A percentile compares a stretch with the other conserved stretches of the same genome.
phyloP scores from a whole-genome alignment of 163 green algal genomes.

The Scenedesmus sp. region DNA sequence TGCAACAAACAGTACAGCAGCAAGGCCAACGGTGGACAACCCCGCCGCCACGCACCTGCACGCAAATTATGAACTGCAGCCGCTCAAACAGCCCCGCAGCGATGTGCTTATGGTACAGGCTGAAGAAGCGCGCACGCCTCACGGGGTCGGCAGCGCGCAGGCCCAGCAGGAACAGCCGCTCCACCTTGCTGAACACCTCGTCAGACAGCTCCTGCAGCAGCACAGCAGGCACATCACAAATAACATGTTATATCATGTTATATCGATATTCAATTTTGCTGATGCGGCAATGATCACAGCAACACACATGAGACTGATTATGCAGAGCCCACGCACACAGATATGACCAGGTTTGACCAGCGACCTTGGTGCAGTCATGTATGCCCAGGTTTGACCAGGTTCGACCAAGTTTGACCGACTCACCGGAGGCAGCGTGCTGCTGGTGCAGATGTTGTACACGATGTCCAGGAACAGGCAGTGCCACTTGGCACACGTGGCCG shows the following conservation, averaged over 20 bases:
- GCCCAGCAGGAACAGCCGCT: constrained; percentile 91
- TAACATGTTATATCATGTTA: no score
- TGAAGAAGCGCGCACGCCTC: constrained; percentile 86
- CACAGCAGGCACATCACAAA: no score
- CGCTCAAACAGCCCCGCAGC: constrained; percentile 85
- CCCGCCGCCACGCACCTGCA: constrained; percentile 67
- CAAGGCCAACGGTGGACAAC: no score
- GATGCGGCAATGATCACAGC: no score
- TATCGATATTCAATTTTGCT: no score
- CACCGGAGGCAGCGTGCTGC: constrained; percentile 1
- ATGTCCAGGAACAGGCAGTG: constrained; percentile 79
- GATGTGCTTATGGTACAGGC: constrained; percentile 86
- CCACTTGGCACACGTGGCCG: constrained; percentile 54
- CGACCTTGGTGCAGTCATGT: no score
- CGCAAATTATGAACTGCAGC: constrained; percentile 92
- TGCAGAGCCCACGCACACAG: neutral
- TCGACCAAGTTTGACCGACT: neutral
- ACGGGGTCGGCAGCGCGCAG: constrained; percentile 80
- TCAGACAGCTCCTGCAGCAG: constrained; percentile 59
- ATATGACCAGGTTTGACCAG: constrained; percentile 16
- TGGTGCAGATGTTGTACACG: constrained; percentile 75
- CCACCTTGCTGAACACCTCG: constrained; percentile 94
- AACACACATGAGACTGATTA: no score
- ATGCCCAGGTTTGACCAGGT: neutral
- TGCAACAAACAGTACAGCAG: no score